These are phyloP conservation scores for Phyllosticta citrichinensis DNA, from an alignment of 2,329 filamentous ascomycete species.

Conservation along the genomic window DNA sequence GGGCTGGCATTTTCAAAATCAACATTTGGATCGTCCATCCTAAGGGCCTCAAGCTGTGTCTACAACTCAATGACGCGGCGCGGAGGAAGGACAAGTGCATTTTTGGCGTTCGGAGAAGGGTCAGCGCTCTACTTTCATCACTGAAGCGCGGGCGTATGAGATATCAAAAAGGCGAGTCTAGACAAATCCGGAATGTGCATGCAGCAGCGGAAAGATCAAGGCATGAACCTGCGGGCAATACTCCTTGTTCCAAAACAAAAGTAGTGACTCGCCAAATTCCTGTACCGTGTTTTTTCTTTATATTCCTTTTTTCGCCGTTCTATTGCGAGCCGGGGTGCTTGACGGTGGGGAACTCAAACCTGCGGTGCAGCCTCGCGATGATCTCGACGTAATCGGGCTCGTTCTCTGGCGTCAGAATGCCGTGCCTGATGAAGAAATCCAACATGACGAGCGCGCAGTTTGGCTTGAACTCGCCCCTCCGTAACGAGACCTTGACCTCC, in stretches of 20 bases:
- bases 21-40: not conserved
- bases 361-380: slow-evolving; percentile 61
- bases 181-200: not conserved
- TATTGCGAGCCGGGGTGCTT: slow-evolving; percentile 18
- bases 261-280: not conserved
- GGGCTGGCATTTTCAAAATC: not conserved
- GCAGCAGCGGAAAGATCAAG: slow-evolving; percentile 12
- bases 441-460: slow-evolving; percentile 79
- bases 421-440: slow-evolving; percentile 84
- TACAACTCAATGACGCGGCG: not conserved
- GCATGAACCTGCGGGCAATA: slow-evolving; percentile 1
- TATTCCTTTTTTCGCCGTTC: slow-evolving; percentile 15
- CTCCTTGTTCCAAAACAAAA: not conserved
- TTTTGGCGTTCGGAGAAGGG: slow-evolving; percentile 8
- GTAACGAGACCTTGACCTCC: slow-evolving; percentile 62
- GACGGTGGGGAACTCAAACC: slow-evolving; percentile 60
- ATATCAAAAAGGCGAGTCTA: not conserved
- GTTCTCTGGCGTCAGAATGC: slow-evolving; percentile 66
- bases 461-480: slow-evolving; percentile 73
- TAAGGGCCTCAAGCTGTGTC: not conserved
- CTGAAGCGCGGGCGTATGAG: slow-evolving; percentile 3
- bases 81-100: slow-evolving; percentile 3
- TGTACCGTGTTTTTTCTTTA: not conserved
- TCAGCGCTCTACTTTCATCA: not conserved
- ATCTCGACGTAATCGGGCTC: slow-evolving; percentile 74